Conservation (phyloP, 2,329 filamentous ascomycete species). For the Pseudogymnoascus sp. region DNA sequence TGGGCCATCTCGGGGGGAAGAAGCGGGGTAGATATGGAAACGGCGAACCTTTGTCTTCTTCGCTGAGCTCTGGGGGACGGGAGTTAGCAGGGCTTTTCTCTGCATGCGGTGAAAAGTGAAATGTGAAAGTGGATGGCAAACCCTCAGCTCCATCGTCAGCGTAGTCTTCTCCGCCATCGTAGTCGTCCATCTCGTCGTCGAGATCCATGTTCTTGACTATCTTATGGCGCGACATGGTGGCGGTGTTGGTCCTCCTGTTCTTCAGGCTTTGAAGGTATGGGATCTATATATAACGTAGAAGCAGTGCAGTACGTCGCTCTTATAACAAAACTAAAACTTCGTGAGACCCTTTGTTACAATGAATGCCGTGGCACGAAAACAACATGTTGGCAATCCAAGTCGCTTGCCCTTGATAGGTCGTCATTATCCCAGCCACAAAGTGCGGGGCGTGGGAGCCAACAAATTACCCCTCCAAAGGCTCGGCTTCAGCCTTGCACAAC, state of each 20-base stretch:
- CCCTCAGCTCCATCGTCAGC: conserved; percentile 34
- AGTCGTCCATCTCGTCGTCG: conserved; percentile 42
- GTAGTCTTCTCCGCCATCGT: conserved; percentile 39
- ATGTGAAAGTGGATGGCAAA: conserved; percentile 10
- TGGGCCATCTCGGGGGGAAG: not conserved
- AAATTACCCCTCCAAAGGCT: conserved; percentile 10
- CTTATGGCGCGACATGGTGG: conserved; percentile 34
- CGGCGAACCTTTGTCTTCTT: conserved; percentile 28
- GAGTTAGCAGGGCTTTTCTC: conserved; percentile 12
- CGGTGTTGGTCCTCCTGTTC: not conserved
- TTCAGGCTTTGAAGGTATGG: not conserved
- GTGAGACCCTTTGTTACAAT: not conserved
- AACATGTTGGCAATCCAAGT: not conserved
- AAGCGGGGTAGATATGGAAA: not conserved
- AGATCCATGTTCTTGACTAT: conserved; percentile 32
- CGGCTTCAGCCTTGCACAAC: not conserved
- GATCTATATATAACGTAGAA: not conserved
- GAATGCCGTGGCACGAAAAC: conserved; percentile 1
- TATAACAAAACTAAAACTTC: conserved; percentile 1
- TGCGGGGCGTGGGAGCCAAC: not conserved
- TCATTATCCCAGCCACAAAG: conserved; percentile 8
- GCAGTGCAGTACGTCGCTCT: not conserved
- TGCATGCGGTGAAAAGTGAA: conserved; percentile 8
- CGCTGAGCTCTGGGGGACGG: conserved; percentile 23
- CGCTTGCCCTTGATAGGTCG: conserved; percentile 10